Percentiles rank a stretch among this genome's conserved stretches.
These are phyloP conservation scores for Sanghuangporus sanghuang DNA, from an alignment of 1,284 basidiomycete species.

Conservation along the genomic window DNA sequence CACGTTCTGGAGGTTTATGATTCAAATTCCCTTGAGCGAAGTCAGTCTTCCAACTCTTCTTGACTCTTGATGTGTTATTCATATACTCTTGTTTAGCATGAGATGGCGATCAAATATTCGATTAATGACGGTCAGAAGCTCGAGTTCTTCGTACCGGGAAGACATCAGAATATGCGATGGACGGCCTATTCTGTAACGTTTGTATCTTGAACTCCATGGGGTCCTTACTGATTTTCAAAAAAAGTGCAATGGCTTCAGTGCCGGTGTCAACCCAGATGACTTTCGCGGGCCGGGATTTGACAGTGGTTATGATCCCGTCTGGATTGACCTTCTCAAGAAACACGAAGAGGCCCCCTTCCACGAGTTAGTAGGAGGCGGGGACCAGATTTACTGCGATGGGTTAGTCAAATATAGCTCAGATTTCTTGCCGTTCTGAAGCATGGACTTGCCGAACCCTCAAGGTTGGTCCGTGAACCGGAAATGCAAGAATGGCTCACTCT, in stretches of 20 bases:
- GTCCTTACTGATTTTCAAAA: neutral
- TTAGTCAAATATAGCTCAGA: slow-evolving; percentile 28
- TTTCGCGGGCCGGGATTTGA: slow-evolving; percentile 72
- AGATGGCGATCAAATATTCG: slow-evolving; percentile 79
- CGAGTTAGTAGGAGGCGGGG: slow-evolving; percentile 78
- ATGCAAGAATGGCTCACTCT: slow-evolving; percentile 80
- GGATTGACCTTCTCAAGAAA: slow-evolving; percentile 84
- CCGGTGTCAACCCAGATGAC: slow-evolving; percentile 75
- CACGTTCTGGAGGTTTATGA: slow-evolving; percentile 94
- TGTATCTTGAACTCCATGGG: slow-evolving; percentile 20
- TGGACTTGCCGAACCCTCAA: slow-evolving; percentile 23
- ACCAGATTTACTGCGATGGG: slow-evolving; percentile 79
- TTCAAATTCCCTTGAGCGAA: slow-evolving; percentile 71
- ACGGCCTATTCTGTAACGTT: slow-evolving; percentile 69
- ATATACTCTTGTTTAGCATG: slow-evolving; percentile 29
- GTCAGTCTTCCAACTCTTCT: slow-evolving; percentile 20
- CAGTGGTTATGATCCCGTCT: slow-evolving; percentile 84
- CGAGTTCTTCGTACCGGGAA: slow-evolving; percentile 81
- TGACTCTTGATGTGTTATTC: neutral
- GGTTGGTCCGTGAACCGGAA: slow-evolving; percentile 69
- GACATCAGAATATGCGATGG: slow-evolving; percentile 86
- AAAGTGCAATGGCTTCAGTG: slow-evolving; percentile 79
- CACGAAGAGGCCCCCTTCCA: slow-evolving; percentile 85
- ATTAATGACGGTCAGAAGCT: slow-evolving; percentile 77
- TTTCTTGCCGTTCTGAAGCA: neutral